Base-by-base conservation (phyloP, 257 asterid genomes). In the Catharanthus roseus region DNA sequence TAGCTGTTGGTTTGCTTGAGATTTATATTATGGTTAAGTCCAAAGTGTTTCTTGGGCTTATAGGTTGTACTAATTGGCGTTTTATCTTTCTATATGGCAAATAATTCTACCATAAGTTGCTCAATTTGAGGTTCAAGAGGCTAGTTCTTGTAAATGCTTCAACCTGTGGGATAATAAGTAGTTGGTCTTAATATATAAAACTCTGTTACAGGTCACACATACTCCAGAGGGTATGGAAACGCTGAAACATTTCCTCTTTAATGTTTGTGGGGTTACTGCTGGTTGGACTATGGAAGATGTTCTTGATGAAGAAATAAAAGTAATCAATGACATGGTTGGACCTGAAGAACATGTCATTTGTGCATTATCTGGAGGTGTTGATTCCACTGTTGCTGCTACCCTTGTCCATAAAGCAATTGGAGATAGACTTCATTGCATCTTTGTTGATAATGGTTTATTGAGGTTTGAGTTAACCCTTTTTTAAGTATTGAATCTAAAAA, bases 311-410 rank as follows among this genome's bases (percentile, higher is more conserved):
- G 97, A 89, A 83, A 72, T 88, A 18, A 85, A 87, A 76, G 79
- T 84, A 56, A 84, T 95, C 61, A 83, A 76, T 65, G 85, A 50
- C 53, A 87, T 81, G 39, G 99, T 95, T 11, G 91, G 87, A 38
- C 72, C 86, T 62, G 93, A 86, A 42, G 97, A 91, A 45, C 97
- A 85, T 62, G 99, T 95, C 38, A 95, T 95, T 33, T 95, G 99
- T 87, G 99, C 97, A 5, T 78, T 91, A 66, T 95, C 99, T 57
- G 99, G 99, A 49, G 99, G 97, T 23, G 99, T 95, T 7, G 99
- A 95, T 83, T 91, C 99, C 33, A 85, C 97, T 5, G 99, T 95
- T 58, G 97, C 99, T 21, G 99, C 96, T 58, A 91, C 95, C 34
- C 91, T 95, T 74, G 99, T 95, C 72, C 96, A 95, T 72, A 85